These are phyloP conservation scores for Opeltia flavorubescens DNA, from an alignment of 495 filamentous ascomycete species.

Conservation along the genomic window DNA sequence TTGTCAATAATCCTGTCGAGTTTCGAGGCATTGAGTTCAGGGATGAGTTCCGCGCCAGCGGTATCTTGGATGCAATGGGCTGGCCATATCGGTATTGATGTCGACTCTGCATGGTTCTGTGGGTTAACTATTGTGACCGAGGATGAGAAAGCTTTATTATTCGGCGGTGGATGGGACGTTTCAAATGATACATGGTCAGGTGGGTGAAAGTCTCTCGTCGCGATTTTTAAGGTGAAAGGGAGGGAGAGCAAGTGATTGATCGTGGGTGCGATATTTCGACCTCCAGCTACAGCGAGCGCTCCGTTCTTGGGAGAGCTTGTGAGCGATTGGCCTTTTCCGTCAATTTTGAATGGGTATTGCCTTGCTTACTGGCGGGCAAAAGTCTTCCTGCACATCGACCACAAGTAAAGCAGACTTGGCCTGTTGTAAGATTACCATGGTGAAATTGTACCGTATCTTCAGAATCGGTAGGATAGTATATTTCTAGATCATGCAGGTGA, in stretches of 20 bases:
- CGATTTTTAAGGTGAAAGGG: constrained; percentile 60
- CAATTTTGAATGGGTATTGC: neutral
- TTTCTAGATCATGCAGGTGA: too few species aligned
- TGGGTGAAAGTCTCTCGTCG: constrained; percentile 87
- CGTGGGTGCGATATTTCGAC: constrained; percentile 48
- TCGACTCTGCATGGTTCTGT: constrained; percentile 43
- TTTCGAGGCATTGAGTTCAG: constrained; percentile 48
- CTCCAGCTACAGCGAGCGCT: constrained; percentile 61
- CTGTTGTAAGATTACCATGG: too few species aligned
- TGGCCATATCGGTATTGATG: constrained; percentile 70
- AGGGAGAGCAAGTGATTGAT: constrained; percentile 66
- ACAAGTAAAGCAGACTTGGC: constrained; percentile 49
- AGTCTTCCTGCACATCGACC: constrained; percentile 91
- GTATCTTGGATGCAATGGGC: constrained; percentile 72
- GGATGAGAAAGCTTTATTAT: constrained; percentile 54
- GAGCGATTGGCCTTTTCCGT: constrained; percentile 1
- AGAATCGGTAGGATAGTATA: too few species aligned
- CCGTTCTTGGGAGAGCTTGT: constrained; percentile 54
- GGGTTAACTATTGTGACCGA: constrained; percentile 54
- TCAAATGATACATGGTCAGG: constrained; percentile 79
- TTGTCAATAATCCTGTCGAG: constrained; percentile 61
- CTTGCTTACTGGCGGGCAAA: constrained; percentile 69
- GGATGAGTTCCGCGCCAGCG: constrained; percentile 56
- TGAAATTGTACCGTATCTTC: too few species aligned
- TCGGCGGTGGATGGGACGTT: constrained; percentile 50